Percentiles rank a stretch among this genome's conserved stretches.
Conservation (phyloP, 371 early-diverging fungal genomes). For the Mortierella sp. region DNA sequence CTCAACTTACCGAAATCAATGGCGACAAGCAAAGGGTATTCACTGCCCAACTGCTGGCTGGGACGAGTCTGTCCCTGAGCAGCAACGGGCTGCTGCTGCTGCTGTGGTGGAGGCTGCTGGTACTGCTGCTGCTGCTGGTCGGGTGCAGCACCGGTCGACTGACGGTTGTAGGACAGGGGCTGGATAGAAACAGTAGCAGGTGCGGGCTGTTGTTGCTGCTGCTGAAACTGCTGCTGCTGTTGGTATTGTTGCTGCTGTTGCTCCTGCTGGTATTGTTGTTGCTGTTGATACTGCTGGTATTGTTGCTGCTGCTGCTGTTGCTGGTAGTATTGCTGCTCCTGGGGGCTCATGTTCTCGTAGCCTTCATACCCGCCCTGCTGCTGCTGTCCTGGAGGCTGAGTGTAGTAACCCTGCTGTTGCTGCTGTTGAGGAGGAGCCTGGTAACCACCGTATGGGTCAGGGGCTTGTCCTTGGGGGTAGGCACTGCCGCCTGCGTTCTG, state of each 20-base stretch:
- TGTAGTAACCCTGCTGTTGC: conserved; percentile 11
- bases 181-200: conserved; percentile 48
- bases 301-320: conserved; percentile 31
- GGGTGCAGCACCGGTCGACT: conserved; percentile 21
- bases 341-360: conserved; percentile 13
- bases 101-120: conserved; percentile 13
- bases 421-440: conserved; percentile 20
- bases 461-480: conserved; percentile 14
- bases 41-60: conserved; percentile 22
- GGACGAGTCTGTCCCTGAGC: conserved; percentile 26
- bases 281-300: conserved; percentile 36
- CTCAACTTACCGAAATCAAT: conserved; percentile 47
- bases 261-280: conserved; percentile 26
- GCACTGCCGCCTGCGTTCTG: conserved; percentile 39
- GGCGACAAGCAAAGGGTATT: conserved; percentile 49
- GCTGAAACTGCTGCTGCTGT: conserved; percentile 20
- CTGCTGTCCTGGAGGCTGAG: conserved; percentile 23
- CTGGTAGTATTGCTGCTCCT: conserved; percentile 29
- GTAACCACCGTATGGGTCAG: conserved; percentile 28
- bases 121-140: conserved; percentile 22
- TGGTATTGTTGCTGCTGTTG: conserved; percentile 35
- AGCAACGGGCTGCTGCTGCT: conserved; percentile 23
- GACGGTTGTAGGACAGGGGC: conserved; percentile 44
- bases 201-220: conserved; percentile 19
- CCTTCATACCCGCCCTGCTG: conserved; percentile 15